phyloP scores from a whole-genome alignment of 768 basidiomycete species.

The Lentinula lateritia region DNA sequence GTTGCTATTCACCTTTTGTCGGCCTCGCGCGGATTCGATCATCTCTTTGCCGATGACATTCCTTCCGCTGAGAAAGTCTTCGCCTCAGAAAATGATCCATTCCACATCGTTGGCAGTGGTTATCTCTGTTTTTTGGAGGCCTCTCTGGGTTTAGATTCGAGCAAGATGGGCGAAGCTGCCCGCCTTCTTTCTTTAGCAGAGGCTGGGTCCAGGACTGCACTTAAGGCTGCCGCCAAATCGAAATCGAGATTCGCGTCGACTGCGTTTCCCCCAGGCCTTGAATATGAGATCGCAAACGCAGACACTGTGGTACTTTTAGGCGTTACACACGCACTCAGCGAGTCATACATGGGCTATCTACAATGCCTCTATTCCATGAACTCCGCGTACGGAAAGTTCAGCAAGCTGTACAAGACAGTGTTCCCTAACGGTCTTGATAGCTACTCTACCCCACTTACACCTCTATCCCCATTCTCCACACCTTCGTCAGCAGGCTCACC shows the following conservation, averaged over 20 bases:
- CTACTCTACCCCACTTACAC: constrained; percentile 29
- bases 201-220: constrained; percentile 51
- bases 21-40: constrained; percentile 55
- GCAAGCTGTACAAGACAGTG: constrained; percentile 62
- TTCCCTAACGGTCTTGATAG: constrained; percentile 57
- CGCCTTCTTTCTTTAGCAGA: constrained; percentile 52
- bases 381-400: constrained; percentile 70
- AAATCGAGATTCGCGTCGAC: constrained; percentile 25
- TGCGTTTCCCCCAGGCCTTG: constrained; percentile 34
- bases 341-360: constrained; percentile 74
- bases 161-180: constrained; percentile 59
- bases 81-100: constrained; percentile 40
- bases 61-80: constrained; percentile 47
- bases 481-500: constrained; percentile 10
- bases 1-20: constrained; percentile 20
- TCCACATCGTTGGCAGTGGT: constrained; percentile 71
- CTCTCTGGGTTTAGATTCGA: constrained; percentile 73
- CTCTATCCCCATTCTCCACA: constrained; percentile 22
- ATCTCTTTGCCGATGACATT: constrained; percentile 66
- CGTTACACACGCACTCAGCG: constrained; percentile 66
- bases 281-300: constrained; percentile 74
- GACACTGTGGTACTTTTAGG: constrained; percentile 70
- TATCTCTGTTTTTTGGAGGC: constrained; percentile 73
- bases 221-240: constrained; percentile 18
- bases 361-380: constrained; percentile 50